Evolutionary conservation across 495 filamentous ascomycete species (phyloP).

Genomic region (Aspergillus homomorphus): DNA sequence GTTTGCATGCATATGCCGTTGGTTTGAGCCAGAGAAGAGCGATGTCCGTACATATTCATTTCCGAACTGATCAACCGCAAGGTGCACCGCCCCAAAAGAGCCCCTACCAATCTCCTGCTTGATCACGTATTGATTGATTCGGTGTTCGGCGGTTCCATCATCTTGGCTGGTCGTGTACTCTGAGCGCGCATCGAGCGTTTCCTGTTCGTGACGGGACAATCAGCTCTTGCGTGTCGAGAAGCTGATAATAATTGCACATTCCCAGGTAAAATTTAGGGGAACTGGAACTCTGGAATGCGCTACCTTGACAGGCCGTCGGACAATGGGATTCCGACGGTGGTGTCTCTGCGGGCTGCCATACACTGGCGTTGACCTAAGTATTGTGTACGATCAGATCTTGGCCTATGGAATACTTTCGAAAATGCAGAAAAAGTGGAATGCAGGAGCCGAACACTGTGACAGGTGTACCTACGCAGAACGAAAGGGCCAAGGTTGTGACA

Average conservation of each 20-base stretch:
- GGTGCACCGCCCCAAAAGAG: slow-evolving; percentile 91
- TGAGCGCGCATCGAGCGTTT: slow-evolving; percentile 87
- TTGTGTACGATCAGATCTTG: not conserved
- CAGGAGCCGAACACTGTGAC: too few relatives aligned
- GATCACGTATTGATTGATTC: slow-evolving; percentile 92
- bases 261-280: not conserved
- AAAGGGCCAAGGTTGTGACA: slow-evolving; percentile 15
- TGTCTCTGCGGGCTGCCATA: slow-evolving; percentile 72
- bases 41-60: slow-evolving; percentile 80
- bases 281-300: not conserved
- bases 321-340: slow-evolving; percentile 68
- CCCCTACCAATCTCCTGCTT: slow-evolving; percentile 94
- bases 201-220: slow-evolving; percentile 44
- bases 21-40: not conserved
- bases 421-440: slow-evolving; percentile 11
- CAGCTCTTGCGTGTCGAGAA: not conserved
- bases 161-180: slow-evolving; percentile 83
- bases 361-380: slow-evolving; percentile 46
- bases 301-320: slow-evolving; percentile 70
- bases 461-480: slow-evolving; percentile 38
- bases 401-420: not conserved
- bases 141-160: slow-evolving; percentile 72
- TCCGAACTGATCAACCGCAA: slow-evolving; percentile 86
- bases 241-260: not conserved
- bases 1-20: not conserved